A percentile compares a stretch with the other conserved stretches of the same genome.
These are phyloP conservation scores for Kuraishia capsulata DNA, from an alignment of 805 yeast species.

Conservation along the genomic window DNA sequence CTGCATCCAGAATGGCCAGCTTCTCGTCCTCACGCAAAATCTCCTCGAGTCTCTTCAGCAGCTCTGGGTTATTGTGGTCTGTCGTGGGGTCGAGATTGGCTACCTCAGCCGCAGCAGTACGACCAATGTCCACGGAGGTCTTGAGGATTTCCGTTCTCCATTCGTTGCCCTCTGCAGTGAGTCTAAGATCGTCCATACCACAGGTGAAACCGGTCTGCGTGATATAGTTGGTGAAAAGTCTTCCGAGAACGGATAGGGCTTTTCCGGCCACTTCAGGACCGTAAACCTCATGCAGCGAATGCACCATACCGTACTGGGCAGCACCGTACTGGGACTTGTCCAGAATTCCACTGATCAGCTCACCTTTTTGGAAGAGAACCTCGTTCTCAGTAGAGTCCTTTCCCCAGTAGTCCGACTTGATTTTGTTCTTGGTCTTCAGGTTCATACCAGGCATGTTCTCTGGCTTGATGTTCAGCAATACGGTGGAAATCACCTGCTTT, in stretches of 20 bases:
- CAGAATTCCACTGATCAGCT: slow-evolving; percentile 80
- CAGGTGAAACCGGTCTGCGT: slow-evolving; percentile 93
- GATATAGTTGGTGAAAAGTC: slow-evolving; percentile 89
- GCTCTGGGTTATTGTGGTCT: slow-evolving; percentile 52
- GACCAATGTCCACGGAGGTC: slow-evolving; percentile 74
- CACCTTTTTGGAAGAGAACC: slow-evolving; percentile 82
- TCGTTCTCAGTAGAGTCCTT: slow-evolving; percentile 73
- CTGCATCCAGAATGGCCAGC: slow-evolving; percentile 90
- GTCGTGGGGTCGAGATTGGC: slow-evolving; percentile 62
- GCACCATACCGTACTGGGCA: slow-evolving; percentile 92
- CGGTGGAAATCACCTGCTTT: slow-evolving; percentile 91
- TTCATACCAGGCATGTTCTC: slow-evolving; percentile 85
- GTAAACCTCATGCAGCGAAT: slow-evolving; percentile 91
- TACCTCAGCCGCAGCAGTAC: slow-evolving; percentile 90
- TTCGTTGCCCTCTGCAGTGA: slow-evolving; percentile 83
- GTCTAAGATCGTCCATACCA: slow-evolving; percentile 98
- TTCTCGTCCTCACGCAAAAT: slow-evolving; percentile 89
- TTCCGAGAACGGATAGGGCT: slow-evolving; percentile 83
- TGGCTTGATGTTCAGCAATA: slow-evolving; percentile 82
- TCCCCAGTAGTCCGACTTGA: slow-evolving; percentile 95
- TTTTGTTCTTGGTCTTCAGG: slow-evolving; percentile 72
- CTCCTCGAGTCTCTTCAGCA: slow-evolving; percentile 84
- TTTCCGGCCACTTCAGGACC: slow-evolving; percentile 89
- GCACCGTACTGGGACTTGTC: slow-evolving; percentile 99
- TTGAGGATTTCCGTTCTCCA: slow-evolving; percentile 81